These are phyloP conservation scores for Amborella trichopoda DNA, from an alignment of 164 flowering plant genomes.

Conservation along the genomic window DNA sequence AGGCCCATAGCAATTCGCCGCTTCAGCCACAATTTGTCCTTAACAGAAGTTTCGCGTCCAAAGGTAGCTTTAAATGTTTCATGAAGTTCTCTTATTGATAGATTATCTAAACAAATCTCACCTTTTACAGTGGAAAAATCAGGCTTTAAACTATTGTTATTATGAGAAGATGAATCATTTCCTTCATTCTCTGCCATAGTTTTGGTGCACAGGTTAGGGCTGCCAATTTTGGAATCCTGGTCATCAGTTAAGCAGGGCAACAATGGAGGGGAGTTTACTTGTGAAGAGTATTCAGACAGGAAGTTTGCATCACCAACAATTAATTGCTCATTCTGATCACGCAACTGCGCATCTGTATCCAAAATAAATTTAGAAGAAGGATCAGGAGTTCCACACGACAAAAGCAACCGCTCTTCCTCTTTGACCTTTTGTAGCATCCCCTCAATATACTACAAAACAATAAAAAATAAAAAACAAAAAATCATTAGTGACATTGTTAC, in stretches of 20 bases:
- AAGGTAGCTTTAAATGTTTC: slow-evolving; percentile 82
- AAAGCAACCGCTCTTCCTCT: slow-evolving; percentile 27
- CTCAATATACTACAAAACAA: slow-evolving; percentile 21
- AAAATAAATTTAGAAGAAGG: slow-evolving; percentile 20
- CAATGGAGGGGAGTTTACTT: slow-evolving; percentile 24
- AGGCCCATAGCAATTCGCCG: slow-evolving; percentile 89
- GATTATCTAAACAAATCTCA: slow-evolving; percentile 61
- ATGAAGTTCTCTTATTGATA: slow-evolving; percentile 79
- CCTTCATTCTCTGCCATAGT: slow-evolving; percentile 13
- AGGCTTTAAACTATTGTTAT: slow-evolving; percentile 25
- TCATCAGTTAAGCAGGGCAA: slow-evolving; percentile 12
- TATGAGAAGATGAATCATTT: slow-evolving; percentile 24
- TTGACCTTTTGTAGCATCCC: slow-evolving; percentile 41
- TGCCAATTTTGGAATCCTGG: slow-evolving; percentile 11
- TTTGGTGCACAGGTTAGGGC: slow-evolving; percentile 21
- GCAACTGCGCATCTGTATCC: slow-evolving; percentile 14
- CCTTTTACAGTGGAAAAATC: slow-evolving; percentile 56
- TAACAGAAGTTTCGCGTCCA: slow-evolving; percentile 85
- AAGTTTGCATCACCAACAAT: slow-evolving; percentile 21
- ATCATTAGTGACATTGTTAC: too few relatives aligned
- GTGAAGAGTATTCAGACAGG: slow-evolving; percentile 21
- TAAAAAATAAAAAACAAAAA: slow-evolving; percentile 2
- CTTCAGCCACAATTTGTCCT: slow-evolving; percentile 94
- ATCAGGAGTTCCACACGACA: slow-evolving; percentile 24
- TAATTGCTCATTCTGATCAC: slow-evolving; percentile 19